phyloP scores from a whole-genome alignment of 805 yeast species.

The Torulaspora gathmanii region DNA sequence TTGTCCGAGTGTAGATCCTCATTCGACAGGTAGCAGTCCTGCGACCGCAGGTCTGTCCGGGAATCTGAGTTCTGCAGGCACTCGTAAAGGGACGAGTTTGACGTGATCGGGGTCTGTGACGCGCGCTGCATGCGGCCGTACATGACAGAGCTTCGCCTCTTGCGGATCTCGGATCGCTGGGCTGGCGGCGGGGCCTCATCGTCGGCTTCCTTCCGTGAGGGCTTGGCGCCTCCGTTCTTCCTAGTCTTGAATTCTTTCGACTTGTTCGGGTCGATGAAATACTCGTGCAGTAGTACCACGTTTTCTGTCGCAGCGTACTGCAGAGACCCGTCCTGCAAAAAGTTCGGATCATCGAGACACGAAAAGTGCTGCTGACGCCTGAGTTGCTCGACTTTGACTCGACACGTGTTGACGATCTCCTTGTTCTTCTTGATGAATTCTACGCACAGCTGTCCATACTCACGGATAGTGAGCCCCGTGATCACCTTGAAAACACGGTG shows the following conservation, averaged over 20 bases:
- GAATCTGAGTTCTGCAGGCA: constrained; percentile 12
- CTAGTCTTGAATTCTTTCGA: constrained; percentile 24
- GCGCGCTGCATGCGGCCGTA: constrained; percentile 23
- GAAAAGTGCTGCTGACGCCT: constrained; percentile 14
- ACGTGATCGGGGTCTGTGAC: constrained; percentile 19
- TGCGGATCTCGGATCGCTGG: constrained; percentile 22
- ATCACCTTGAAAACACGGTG: constrained; percentile 84
- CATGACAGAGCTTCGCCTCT: constrained; percentile 25
- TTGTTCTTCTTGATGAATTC: constrained; percentile 45
- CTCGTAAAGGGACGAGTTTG: constrained; percentile 22
- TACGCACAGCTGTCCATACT: constrained; percentile 81
- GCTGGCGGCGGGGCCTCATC: not conserved
- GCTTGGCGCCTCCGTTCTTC: constrained; percentile 8
- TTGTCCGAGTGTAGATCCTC: constrained; percentile 8
- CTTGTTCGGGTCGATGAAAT: constrained; percentile 26
- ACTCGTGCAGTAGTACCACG: constrained; percentile 23
- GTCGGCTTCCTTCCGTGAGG: not conserved
- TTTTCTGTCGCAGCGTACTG: constrained; percentile 23
- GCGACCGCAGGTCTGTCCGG: constrained; percentile 2
- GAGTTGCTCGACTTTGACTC: constrained; percentile 15
- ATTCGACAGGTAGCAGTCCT: constrained; percentile 5
- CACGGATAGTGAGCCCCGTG: constrained; percentile 82
- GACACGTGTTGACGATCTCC: constrained; percentile 22
- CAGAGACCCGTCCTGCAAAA: constrained; percentile 19
- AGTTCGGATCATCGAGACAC: constrained; percentile 21